Percentiles rank a stretch among this genome's conserved stretches.
phyloP scores from a whole-genome alignment of 257 asterid species.

The Petunia secreta region DNA sequence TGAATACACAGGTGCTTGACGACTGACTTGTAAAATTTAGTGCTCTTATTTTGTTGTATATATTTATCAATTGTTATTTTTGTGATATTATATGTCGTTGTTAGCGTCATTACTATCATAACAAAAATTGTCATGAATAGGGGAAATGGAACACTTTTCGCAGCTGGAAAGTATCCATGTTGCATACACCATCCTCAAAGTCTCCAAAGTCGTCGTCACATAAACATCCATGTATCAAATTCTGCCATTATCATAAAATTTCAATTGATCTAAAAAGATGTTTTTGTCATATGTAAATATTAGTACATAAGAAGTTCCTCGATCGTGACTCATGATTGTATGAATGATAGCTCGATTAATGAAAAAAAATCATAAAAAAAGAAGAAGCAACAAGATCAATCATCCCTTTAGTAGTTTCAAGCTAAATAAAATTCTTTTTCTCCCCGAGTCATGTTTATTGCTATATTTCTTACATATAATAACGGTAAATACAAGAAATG shows the following conservation, averaged over 20 bases:
- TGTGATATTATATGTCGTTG: not conserved
- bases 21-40: slow-evolving; percentile 19
- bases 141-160: not conserved
- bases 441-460: not conserved
- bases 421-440: not conserved
- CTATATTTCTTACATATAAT: not conserved
- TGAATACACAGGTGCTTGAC: slow-evolving; percentile 29
- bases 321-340: not conserved
- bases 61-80: not conserved
- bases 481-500: not conserved
- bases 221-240: too few relatives aligned
- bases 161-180: too few relatives aligned
- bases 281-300: too few relatives aligned
- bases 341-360: not conserved
- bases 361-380: not conserved
- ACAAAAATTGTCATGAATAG: not conserved
- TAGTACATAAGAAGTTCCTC: not conserved
- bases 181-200: too few relatives aligned
- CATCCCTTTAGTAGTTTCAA: too few relatives aligned
- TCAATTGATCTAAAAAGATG: too few relatives aligned
- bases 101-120: not conserved
- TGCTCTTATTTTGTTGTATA: not conserved
- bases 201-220: too few relatives aligned
- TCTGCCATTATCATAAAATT: too few relatives aligned
- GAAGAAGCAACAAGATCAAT: not conserved